phyloP scores from a whole-genome alignment of 192 early-diverging fungal genomes.

The Chytriomyces hyalinus region DNA sequence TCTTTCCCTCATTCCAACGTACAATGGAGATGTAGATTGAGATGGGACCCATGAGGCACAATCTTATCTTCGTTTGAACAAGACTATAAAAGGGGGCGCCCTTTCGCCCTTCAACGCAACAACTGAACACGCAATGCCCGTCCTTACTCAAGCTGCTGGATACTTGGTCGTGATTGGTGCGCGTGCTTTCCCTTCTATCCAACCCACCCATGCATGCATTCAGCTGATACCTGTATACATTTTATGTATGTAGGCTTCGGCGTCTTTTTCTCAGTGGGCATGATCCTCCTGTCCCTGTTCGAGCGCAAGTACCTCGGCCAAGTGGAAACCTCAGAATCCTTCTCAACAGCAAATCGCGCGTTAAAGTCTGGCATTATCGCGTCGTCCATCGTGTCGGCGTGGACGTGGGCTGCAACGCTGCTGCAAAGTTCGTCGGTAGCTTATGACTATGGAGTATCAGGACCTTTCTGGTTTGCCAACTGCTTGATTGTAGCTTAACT shows the following conservation, averaged over 20 bases:
- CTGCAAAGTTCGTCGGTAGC: constrained; percentile 73
- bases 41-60: no score
- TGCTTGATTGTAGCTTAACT: neutral
- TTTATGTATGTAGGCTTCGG: constrained; percentile 33
- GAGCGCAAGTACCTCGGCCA: constrained; percentile 72
- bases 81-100: no score
- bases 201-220: neutral
- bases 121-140: constrained; percentile 12
- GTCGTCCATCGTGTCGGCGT: constrained; percentile 70
- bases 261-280: constrained; percentile 62
- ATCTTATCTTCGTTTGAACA: no score
- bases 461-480: constrained; percentile 58
- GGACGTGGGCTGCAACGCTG: constrained; percentile 70
- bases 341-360: constrained; percentile 69
- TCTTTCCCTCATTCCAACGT: no score
- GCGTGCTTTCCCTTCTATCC: neutral
- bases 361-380: constrained; percentile 74
- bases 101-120: no score
- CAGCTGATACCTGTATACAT: neutral
- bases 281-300: constrained; percentile 68
- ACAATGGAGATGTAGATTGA: no score
- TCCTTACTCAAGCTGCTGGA: constrained; percentile 44
- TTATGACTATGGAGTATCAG: constrained; percentile 67
- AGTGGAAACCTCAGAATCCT: constrained; percentile 68
- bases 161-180: constrained; percentile 40